Evolutionary conservation across 1,284 basidiomycete species (phyloP).

Genomic region (Rhodotorula sp.): DNA sequence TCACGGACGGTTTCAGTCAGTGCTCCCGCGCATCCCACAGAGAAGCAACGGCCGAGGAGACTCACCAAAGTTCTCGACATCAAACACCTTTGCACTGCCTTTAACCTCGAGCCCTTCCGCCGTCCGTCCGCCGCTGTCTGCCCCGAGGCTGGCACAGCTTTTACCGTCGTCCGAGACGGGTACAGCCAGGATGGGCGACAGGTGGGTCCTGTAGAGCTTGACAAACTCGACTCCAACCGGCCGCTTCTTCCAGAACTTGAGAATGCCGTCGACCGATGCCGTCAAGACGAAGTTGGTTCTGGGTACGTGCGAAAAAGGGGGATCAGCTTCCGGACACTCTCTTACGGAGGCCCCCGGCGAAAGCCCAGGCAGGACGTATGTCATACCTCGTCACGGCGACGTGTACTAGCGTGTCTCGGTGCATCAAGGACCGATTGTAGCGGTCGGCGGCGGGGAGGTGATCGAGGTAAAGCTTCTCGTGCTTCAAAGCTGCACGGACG

Average conservation of each 20-base stretch:
- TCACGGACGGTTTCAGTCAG: background rate
- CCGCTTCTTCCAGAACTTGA: conserved; percentile 99
- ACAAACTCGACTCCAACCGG: conserved; percentile 87
- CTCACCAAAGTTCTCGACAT: conserved; percentile 92
- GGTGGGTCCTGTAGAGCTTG: conserved; percentile 82
- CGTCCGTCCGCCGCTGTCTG: conserved; percentile 44
- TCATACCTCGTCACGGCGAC: conserved; percentile 76
- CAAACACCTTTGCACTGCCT: conserved; percentile 79
- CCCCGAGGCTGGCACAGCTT: conserved; percentile 70
- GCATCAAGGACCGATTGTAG: conserved; percentile 98
- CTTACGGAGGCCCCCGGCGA: no score
- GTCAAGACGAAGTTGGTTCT: conserved; percentile 93
- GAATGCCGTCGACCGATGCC: conserved; percentile 88
- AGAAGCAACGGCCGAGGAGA: conserved; percentile 7
- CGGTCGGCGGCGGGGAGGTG: conserved; percentile 88
- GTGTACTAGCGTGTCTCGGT: conserved; percentile 87
- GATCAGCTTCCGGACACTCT: no score
- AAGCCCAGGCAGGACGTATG: background rate
- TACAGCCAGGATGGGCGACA: conserved; percentile 73
- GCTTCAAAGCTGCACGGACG: conserved; percentile 59
- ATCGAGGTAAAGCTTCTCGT: conserved; percentile 81
- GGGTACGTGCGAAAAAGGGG: background rate
- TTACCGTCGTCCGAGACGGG: conserved; percentile 90
- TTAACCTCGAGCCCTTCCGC: conserved; percentile 69
- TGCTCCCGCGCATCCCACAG: no score